Percentiles rank a stretch among this genome's conserved stretches.
phyloP scores from a whole-genome alignment of 2,329 filamentous ascomycete species.

The Pseudogymnoascus sp. region DNA sequence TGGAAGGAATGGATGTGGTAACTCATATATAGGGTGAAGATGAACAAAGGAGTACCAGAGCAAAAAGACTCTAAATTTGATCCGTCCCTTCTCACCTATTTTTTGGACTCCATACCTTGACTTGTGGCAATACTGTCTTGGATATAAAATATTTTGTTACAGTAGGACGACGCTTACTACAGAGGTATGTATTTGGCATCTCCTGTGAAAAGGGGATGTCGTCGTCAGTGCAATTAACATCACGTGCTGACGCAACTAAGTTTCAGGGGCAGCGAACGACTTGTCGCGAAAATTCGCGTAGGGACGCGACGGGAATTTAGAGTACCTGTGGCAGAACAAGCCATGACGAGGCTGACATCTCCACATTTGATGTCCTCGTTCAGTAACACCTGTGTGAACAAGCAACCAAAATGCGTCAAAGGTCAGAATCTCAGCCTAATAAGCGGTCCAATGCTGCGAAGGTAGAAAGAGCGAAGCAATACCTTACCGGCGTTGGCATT shows the following conservation, averaged over 20 bases:
- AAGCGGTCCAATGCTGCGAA: conserved; percentile 19
- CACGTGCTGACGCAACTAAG: not conserved
- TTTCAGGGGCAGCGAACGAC: not conserved
- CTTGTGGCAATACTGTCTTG: not conserved
- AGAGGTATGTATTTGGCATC: not conserved
- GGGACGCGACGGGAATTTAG: not conserved
- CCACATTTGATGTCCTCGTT: not conserved
- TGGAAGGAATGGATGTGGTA: not conserved
- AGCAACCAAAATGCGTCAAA: conserved; percentile 23
- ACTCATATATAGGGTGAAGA: not conserved
- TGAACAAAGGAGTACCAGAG: not conserved
- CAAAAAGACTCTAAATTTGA: not conserved
- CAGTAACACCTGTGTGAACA: not conserved
- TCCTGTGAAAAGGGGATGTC: not conserved
- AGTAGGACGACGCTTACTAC: not conserved
- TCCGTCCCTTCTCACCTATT: not conserved
- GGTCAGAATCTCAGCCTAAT: conserved; percentile 12
- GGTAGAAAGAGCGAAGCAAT: conserved; percentile 34
- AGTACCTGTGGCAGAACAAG: not conserved
- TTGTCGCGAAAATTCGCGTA: conserved; percentile 1
- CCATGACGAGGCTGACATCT: not conserved
- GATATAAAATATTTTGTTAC: not conserved
- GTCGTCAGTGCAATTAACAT: not conserved
- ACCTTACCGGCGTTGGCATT: conserved; percentile 20
- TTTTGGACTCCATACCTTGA: not conserved